Base-by-base conservation (phyloP, 1,284 basidiomycete species). In the Cryptococcus sp. region DNA sequence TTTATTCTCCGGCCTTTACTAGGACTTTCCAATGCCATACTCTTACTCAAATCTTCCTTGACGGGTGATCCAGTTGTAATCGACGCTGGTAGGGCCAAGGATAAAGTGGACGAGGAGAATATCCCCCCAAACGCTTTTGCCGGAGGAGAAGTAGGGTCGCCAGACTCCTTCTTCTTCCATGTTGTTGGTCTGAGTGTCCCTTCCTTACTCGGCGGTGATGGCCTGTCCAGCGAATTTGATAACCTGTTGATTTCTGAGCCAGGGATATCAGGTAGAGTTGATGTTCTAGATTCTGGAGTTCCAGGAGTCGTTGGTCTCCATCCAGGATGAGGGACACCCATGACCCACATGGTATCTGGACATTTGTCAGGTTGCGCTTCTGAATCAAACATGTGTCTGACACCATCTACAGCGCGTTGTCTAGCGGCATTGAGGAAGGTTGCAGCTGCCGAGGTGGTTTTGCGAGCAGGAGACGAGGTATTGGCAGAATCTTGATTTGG, bases 381-480 rank as follows among this genome's bases (percentile, higher is more conserved):
- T 62, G 83, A 84, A 76, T 94, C 90, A 57, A 91, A 80, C 5
- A 94, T 78, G 74, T 90, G 89, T 32, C 90, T 81, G 79, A 91
- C 83, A 4, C 73, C 72, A 42, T 74, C 75, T 0, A 72, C 75
- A 1, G 74, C 74, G 53, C 70, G 70, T 57, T 76, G 74, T 34
- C 71, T 65, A 10, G 76, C 75, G 3, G 73, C 73, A 41, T 67
- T 62, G 11, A 77, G 62, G 42, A 76, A 69, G 41, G 59, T 63
- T 4, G 73, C 66, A 5, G 73, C 71, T 7, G 66, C 68, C 3
- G 67, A 68, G 11, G 70, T 61, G 10, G 58, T 56, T 58, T 70
- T 74, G 4, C 72, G 62, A 8, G 63, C 37, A 3, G 73, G 72
- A 5, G 72, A 74, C 30, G 68, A 52, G 53, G 43, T 32, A 49